Conservation (phyloP, 129 eudicot genomes). For the Pseudognaphalium luteoalbum region DNA sequence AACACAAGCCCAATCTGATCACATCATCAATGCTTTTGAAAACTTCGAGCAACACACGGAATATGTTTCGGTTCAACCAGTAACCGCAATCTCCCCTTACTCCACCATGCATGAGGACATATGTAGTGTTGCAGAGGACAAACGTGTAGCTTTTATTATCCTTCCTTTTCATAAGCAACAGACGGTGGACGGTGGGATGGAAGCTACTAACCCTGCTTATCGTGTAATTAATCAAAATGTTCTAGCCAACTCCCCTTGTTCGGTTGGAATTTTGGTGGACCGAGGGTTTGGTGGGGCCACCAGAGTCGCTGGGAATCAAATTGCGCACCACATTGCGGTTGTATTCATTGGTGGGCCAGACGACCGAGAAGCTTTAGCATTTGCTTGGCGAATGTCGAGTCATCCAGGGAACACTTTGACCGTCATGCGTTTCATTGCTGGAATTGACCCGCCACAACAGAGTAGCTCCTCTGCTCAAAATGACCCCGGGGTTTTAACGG, state of each 20-base stretch:
- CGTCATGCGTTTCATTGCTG: conserved; percentile 57
- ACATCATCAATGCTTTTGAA: conserved; percentile 80
- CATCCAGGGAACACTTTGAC: conserved; percentile 60
- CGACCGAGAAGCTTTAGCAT: conserved; percentile 78
- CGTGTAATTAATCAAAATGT: conserved; percentile 69
- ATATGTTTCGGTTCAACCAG: conserved; percentile 61
- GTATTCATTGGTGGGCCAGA: conserved; percentile 92
- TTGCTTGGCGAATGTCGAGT: conserved; percentile 66
- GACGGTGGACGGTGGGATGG: conserved; percentile 94
- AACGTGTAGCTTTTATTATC: conserved; percentile 67
- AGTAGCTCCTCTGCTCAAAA: conserved; percentile 6
- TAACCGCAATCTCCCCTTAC: conserved; percentile 85
- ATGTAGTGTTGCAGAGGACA: conserved; percentile 74
- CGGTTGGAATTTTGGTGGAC: conserved; percentile 82
- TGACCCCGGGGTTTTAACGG: conserved; percentile 46
- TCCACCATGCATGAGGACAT: conserved; percentile 91
- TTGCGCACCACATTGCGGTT: conserved; percentile 59
- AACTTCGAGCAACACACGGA: conserved; percentile 61
- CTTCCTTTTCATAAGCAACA: conserved; percentile 89
- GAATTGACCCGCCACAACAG: conserved; percentile 14
- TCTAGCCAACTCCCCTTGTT: conserved; percentile 74
- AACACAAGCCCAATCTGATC: conserved; percentile 84
- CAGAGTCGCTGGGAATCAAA: conserved; percentile 46
- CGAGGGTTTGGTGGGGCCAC: conserved; percentile 75
- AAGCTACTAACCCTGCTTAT: conserved; percentile 60